A percentile compares a stretch with the other conserved stretches of the same genome.
These are phyloP conservation scores for Cystoderma amianthinum DNA, from an alignment of 768 basidiomycete species.

Conservation along the genomic window DNA sequence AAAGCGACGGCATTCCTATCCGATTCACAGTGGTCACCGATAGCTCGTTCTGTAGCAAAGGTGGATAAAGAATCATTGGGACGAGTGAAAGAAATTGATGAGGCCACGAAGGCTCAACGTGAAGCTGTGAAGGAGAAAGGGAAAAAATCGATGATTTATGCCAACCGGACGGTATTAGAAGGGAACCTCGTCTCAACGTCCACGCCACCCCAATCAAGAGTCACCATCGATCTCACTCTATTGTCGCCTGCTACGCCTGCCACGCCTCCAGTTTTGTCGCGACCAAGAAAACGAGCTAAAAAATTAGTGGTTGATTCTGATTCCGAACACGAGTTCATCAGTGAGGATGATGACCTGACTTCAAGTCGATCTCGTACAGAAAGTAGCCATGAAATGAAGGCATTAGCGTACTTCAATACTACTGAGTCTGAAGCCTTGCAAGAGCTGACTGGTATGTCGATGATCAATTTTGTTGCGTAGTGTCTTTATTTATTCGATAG, in stretches of 20 bases:
- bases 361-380: conserved; percentile 23
- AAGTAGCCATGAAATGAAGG: conserved; percentile 37
- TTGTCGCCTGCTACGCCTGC: conserved; percentile 31
- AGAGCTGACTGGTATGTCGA: conserved; percentile 64
- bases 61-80: conserved; percentile 36
- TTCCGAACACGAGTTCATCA: conserved; percentile 47
- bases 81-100: conserved; percentile 65
- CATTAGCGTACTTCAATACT: conserved; percentile 65
- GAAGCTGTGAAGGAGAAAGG: conserved; percentile 67
- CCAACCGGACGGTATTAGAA: conserved; percentile 51
- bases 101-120: conserved; percentile 62
- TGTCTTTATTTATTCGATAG: conserved; percentile 32
- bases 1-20: conserved; percentile 52
- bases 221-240: conserved; percentile 27
- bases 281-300: conserved; percentile 47
- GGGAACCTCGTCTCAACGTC: conserved; percentile 22
- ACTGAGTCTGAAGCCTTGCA: conserved; percentile 58
- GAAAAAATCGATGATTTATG: conserved; percentile 79
- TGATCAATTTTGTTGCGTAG: too few species aligned
- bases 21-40: conserved; percentile 47
- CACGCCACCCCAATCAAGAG: conserved; percentile 34
- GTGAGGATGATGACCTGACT: conserved; percentile 32
- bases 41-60: conserved; percentile 14
- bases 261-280: conserved; percentile 16
- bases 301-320: conserved; percentile 64